A percentile compares a stretch with the other conserved stretches of the same genome.
Evolutionary conservation across 805 yeast species (phyloP).

Genomic region (Vanderwaltozyma tropicalis): DNA sequence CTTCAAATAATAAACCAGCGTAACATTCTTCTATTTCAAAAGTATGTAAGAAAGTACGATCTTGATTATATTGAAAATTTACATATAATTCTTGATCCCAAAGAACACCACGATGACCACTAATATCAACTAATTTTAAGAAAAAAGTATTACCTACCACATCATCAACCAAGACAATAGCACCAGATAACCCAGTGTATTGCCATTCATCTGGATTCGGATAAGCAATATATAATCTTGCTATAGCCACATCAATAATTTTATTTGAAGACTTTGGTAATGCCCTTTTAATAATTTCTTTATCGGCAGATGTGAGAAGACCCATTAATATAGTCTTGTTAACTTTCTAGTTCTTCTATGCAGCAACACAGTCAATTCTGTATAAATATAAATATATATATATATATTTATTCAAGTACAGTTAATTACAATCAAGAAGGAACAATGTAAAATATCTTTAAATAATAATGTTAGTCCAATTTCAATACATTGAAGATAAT

Average conservation of each 20-base stretch:
- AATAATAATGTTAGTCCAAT: too few relatives aligned
- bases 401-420: too few relatives aligned
- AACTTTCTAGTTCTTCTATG: too few relatives aligned
- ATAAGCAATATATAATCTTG: constrained; percentile 78
- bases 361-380: too few relatives aligned
- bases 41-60: constrained; percentile 86
- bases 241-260: constrained; percentile 82
- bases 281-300: constrained; percentile 80
- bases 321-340: constrained; percentile 29
- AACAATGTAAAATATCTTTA: too few relatives aligned
- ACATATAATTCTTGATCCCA: constrained; percentile 97
- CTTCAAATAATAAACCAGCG: constrained; percentile 83
- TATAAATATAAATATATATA: too few relatives aligned
- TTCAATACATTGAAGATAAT: too few relatives aligned
- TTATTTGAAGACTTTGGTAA: constrained; percentile 84
- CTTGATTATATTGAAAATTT: constrained; percentile 84
- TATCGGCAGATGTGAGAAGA: constrained; percentile 47
- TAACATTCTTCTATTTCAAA: constrained; percentile 87
- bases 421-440: too few relatives aligned
- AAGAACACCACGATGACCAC: constrained; percentile 72
- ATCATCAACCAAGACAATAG: constrained; percentile 80
- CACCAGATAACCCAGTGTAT: constrained; percentile 84
- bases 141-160: constrained; percentile 90
- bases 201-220: constrained; percentile 78
- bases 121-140: constrained; percentile 76